Conservation (phyloP, 2,329 filamentous ascomycete species). For the Sporothrix variecibatus region DNA sequence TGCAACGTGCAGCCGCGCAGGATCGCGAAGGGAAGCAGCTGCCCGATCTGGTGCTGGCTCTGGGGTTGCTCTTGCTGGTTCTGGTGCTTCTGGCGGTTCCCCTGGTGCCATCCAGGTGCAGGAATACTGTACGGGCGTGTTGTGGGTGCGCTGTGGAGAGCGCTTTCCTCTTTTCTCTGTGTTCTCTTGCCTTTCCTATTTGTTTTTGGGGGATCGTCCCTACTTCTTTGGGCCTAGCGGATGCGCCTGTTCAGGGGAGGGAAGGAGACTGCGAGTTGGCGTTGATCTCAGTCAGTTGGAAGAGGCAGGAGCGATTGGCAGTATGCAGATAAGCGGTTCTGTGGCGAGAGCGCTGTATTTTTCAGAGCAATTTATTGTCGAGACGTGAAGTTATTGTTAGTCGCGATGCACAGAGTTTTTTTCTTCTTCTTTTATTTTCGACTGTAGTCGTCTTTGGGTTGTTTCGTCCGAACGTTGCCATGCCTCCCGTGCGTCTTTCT, state of each 20-base stretch:
- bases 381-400: neutral
- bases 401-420: neutral
- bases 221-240: constrained; percentile 26
- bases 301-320: neutral
- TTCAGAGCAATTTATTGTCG: neutral
- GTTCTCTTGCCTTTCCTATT: neutral
- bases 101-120: constrained; percentile 11
- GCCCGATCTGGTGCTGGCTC: neutral
- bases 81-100: neutral
- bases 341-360: neutral
- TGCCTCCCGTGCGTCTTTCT: neutral
- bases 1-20: constrained; percentile 8
- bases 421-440: neutral
- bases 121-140: neutral
- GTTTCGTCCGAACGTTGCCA: neutral
- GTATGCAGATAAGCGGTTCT: constrained; percentile 13
- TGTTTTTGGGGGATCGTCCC: neutral
- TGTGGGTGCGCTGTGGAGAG: neutral
- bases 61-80: neutral
- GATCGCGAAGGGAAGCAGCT: neutral
- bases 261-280: neutral
- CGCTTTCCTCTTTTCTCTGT: neutral
- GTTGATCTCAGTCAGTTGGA: neutral
- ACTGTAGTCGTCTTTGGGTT: neutral
- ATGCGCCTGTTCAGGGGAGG: neutral